A percentile compares a stretch with the other conserved stretches of the same genome.
Conservation (phyloP, 352 stramenopile genomes). For the Globisporangium nagaii region DNA sequence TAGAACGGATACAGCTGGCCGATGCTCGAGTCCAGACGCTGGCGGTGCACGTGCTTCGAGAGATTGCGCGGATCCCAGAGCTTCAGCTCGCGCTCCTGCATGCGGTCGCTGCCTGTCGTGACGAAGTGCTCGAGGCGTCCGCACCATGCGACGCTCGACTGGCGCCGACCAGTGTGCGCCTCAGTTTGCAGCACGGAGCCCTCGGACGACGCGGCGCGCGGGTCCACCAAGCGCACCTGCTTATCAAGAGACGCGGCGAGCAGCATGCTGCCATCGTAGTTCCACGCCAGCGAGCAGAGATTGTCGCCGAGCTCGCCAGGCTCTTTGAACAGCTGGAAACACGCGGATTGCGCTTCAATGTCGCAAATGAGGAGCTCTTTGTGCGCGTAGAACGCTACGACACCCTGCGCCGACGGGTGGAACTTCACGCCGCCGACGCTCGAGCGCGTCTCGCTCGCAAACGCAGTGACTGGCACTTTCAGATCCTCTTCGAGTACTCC, state of each 20-base stretch:
- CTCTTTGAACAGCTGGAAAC: constrained; percentile 10
- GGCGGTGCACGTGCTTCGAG: constrained; percentile 40
- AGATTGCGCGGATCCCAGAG: constrained; percentile 69
- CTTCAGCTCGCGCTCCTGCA: constrained; percentile 75
- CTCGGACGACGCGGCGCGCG: constrained; percentile 22
- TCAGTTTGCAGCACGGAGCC: constrained; percentile 11
- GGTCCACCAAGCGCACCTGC: constrained; percentile 48
- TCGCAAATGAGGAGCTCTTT: constrained; percentile 42
- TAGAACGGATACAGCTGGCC: constrained; percentile 66
- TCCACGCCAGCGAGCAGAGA: constrained; percentile 48
- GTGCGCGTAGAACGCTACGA: constrained; percentile 41
- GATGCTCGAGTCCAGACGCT: constrained; percentile 59
- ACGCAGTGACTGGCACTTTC: constrained; percentile 4
- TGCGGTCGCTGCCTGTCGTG: constrained; percentile 49
- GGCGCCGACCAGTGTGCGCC: constrained; percentile 42
- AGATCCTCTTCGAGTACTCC: constrained; percentile 26
- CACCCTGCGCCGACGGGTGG: constrained; percentile 43
- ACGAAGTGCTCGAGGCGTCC: constrained; percentile 44
- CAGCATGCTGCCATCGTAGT: constrained; percentile 59
- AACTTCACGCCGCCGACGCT: constrained; percentile 31
- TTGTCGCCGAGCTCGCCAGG: constrained; percentile 4
- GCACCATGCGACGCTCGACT: constrained; percentile 55
- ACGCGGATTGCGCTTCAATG: constrained; percentile 24
- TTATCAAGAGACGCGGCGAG: constrained; percentile 39
- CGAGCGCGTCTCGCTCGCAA: constrained; percentile 14